Percentiles rank a stretch among this genome's conserved stretches.
phyloP scores from a whole-genome alignment of 495 filamentous ascomycete species.

The Aspergillus indologenus region DNA sequence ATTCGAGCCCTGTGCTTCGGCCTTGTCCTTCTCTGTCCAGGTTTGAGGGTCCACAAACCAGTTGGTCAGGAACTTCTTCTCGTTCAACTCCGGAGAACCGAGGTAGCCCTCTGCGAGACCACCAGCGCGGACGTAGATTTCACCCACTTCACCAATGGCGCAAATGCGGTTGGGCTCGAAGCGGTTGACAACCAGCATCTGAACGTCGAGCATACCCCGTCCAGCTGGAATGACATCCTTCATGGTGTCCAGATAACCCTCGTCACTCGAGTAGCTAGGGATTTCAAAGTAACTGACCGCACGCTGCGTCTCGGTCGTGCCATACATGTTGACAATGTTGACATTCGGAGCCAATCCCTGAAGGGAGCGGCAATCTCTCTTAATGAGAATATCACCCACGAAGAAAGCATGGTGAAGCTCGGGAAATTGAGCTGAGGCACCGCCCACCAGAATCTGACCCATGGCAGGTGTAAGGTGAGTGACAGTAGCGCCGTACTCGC shows the following conservation, averaged over 20 bases:
- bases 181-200: conserved; percentile 85
- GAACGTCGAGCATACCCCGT: conserved; percentile 88
- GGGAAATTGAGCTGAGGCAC: conserved; percentile 73
- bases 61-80: conserved; percentile 80
- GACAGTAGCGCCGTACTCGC: conserved; percentile 70
- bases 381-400: conserved; percentile 89
- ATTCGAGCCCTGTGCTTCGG: conserved; percentile 29
- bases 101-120: conserved; percentile 90
- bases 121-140: conserved; percentile 84
- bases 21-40: conserved; percentile 66
- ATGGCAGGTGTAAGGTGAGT: conserved; percentile 92
- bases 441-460: conserved; percentile 93
- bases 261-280: conserved; percentile 63
- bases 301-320: conserved; percentile 86
- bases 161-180: conserved; percentile 71
- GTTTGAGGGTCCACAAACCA: conserved; percentile 79
- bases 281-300: conserved; percentile 87
- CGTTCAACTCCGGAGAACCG: conserved; percentile 63
- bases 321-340: conserved; percentile 86
- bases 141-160: conserved; percentile 75
- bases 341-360: conserved; percentile 76
- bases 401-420: conserved; percentile 81
- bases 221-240: conserved; percentile 83
- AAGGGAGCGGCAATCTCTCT: conserved; percentile 76
- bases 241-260: conserved; percentile 65